Conservation (phyloP, 345 rosid species). For the Passiflora organensis region DNA sequence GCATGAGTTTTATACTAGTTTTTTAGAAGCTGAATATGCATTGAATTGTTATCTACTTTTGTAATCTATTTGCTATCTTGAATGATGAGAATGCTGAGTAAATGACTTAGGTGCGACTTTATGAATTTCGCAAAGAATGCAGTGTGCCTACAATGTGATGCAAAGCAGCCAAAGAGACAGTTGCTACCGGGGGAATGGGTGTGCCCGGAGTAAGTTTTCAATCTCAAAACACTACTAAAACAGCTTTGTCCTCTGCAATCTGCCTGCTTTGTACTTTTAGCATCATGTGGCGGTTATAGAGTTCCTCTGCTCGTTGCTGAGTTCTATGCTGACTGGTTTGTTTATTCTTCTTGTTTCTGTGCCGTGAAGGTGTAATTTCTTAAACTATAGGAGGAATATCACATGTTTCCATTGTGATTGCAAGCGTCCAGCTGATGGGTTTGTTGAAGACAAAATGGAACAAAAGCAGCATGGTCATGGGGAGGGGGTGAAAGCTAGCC, state of each 20-base stretch:
- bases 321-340: not conserved
- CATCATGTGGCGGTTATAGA: conserved; percentile 1
- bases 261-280: not conserved
- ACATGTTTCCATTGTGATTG: conserved; percentile 96
- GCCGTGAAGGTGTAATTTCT: conserved; percentile 79
- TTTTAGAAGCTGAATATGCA: not conserved
- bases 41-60: not conserved
- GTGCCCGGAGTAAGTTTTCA: conserved; percentile 83
- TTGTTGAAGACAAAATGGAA: conserved; percentile 48
- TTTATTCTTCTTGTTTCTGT: conserved; percentile 15
- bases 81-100: conserved; percentile 11
- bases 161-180: conserved; percentile 93
- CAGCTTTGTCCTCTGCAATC: not conserved
- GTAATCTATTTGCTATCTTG: not conserved
- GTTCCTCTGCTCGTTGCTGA: conserved; percentile 2
- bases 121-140: conserved; percentile 96
- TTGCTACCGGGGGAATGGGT: conserved; percentile 99
- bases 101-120: conserved; percentile 75
- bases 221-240: not conserved
- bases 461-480: conserved; percentile 43
- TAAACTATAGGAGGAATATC: conserved; percentile 89
- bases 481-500: conserved; percentile 37
- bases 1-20: not conserved
- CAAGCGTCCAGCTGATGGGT: conserved; percentile 84
- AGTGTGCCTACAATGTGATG: conserved; percentile 93